Conservation (phyloP, 1,139 yeast species). For the Suhomyces yuchorum region DNA sequence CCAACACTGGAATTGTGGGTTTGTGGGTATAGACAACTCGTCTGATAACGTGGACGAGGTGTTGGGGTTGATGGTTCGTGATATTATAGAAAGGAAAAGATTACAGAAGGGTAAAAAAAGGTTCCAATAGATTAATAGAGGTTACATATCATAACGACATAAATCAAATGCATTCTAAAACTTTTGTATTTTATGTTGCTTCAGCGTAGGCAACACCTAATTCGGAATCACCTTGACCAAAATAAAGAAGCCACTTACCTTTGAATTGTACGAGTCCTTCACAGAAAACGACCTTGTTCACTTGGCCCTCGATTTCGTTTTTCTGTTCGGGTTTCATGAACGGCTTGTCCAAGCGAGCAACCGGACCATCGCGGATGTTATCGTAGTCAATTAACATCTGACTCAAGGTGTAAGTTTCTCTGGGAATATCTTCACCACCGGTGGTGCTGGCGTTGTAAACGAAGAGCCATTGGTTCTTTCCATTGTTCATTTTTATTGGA, state of each 20-base stretch:
- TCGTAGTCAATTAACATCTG: conserved; percentile 50
- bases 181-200: conserved; percentile 1
- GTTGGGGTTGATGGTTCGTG: conserved; percentile 58
- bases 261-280: conserved; percentile 49
- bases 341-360: conserved; percentile 43
- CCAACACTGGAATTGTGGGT: conserved; percentile 62
- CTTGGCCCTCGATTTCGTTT: conserved; percentile 47
- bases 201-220: conserved; percentile 46
- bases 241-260: conserved; percentile 47
- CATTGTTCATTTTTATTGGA: conserved; percentile 39
- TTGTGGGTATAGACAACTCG: conserved; percentile 55
- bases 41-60: conserved; percentile 56
- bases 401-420: conserved; percentile 39
- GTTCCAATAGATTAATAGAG: conserved; percentile 6
- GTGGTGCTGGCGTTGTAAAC: conserved; percentile 46
- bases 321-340: conserved; percentile 37
- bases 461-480: conserved; percentile 39
- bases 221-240: conserved; percentile 49
- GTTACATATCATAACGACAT: background rate
- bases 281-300: conserved; percentile 46
- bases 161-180: background rate
- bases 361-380: conserved; percentile 36
- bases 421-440: conserved; percentile 35
- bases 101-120: conserved; percentile 20
- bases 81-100: conserved; percentile 51